Evolutionary conservation across 2,329 filamentous ascomycete genomes (phyloP), one percentile per base, ranked within the genome.

Genomic region (Cladobotryum mycophilum): DNA sequence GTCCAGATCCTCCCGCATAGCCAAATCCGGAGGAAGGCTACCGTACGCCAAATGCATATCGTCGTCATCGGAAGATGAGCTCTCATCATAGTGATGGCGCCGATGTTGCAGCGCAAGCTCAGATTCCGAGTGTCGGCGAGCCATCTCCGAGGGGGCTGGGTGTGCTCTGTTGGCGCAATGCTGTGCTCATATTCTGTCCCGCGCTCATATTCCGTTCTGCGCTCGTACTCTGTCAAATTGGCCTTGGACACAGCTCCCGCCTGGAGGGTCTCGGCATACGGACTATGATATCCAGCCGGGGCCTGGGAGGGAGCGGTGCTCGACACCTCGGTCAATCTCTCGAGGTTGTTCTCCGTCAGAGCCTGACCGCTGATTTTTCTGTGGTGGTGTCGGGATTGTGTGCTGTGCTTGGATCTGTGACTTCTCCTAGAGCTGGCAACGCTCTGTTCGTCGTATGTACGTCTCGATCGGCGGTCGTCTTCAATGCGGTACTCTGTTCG

Each of bases 1-100:
- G 53, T 76, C 74, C 42, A 77, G 62, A 62, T 80, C 70, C 61
- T 73, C 59, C 58, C 74, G 64, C 67, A 69, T 48, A 62, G 71
- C 65, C 69, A 89, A 69, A 60, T 90, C 81, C 51, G 88, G 82
- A 1, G 87, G 88, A 0, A 93, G 75, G 47, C 88, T 84, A 53
- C 92, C 92, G 61, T 96, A 97, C 7, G 92, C 92, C 7, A 97
- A 76, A 64, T 96, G 79, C 88, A 95, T 90, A 63, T 96, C 92
- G 59, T 57, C 22, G 56, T 42, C 53, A 60, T 54, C n/a, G 5
- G 37, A 40, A 9, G n/a, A n/a, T 5, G 37, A 40, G 37, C 37
- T 15, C 37, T 41, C 38, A 5, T 41, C 38, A 6, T 41, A 15
- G 13, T 41, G 14, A 4, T 41, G 15, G 17, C 15, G 37, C 11